phyloP scores from a whole-genome alignment of 768 basidiomycete genomes.

The Amanita molliuscula region DNA sequence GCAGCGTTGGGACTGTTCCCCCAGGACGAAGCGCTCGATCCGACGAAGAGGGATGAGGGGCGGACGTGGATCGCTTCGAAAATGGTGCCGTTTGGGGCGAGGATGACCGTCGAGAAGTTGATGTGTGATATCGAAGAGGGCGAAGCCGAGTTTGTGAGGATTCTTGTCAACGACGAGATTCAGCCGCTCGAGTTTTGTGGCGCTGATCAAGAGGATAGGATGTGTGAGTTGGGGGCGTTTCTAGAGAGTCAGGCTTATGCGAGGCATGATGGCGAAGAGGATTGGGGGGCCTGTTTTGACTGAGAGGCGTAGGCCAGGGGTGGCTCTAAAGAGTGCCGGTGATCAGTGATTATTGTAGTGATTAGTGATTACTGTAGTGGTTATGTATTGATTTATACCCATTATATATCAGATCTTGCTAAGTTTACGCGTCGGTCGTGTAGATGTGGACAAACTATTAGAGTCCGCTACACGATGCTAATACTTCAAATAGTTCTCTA shows the following conservation, averaged over 20 bases:
- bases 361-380: no score
- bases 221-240: conserved; percentile 59
- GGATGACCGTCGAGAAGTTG: conserved; percentile 69
- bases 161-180: conserved; percentile 72
- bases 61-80: conserved; percentile 44
- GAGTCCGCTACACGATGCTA: no score
- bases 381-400: no score
- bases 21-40: conserved; percentile 24
- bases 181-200: conserved; percentile 56
- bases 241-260: conserved; percentile 66
- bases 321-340: not conserved
- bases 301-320: conserved; percentile 7
- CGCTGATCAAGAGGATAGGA: conserved; percentile 31
- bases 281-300: conserved; percentile 55
- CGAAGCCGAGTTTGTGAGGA: conserved; percentile 41
- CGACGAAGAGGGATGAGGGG: conserved; percentile 18
- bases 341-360: not conserved
- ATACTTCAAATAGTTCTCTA: no score
- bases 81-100: conserved; percentile 65
- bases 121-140: conserved; percentile 23
- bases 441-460: no score
- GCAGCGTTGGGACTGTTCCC: conserved; percentile 47
- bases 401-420: no score
- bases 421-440: no score
- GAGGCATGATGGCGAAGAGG: conserved; percentile 55